Conservation (phyloP, 2,329 filamentous ascomycete species). For the Scleromitrula shiraiana region DNA sequence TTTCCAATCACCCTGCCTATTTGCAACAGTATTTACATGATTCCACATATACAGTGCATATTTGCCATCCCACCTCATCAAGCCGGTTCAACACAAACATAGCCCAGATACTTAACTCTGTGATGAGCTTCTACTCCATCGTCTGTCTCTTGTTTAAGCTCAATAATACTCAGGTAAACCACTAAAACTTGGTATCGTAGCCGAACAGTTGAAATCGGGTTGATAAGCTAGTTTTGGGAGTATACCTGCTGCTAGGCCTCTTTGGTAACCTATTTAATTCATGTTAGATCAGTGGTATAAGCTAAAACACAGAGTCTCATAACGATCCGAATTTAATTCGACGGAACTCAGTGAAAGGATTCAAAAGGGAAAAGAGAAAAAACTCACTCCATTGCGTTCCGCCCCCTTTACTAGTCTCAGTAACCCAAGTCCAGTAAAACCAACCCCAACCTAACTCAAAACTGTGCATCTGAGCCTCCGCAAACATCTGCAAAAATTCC, state of each 20-base stretch:
- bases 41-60: too few relatives aligned
- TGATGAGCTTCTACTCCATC: too few relatives aligned
- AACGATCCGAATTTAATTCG: not conserved
- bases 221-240: slow-evolving; percentile 69
- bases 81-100: not conserved
- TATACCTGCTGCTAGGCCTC: slow-evolving; percentile 44
- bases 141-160: too few relatives aligned
- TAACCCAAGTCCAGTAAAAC: slow-evolving; percentile 99
- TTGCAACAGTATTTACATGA: too few relatives aligned
- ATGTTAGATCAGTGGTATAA: not conserved
- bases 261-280: slow-evolving; percentile 3
- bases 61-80: not conserved
- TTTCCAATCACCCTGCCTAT: too few relatives aligned
- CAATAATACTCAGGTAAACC: slow-evolving; percentile 45
- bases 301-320: too few relatives aligned
- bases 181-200: slow-evolving; percentile 45
- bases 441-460: slow-evolving; percentile 94
- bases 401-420: slow-evolving; percentile 52
- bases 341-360: slow-evolving; percentile 42
- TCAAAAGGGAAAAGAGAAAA: slow-evolving; percentile 31
- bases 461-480: slow-evolving; percentile 89
- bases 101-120: not conserved
- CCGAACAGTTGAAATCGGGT: slow-evolving; percentile 59
- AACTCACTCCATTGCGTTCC: slow-evolving; percentile 66
- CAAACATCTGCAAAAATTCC: slow-evolving; percentile 78